phyloP scores from a whole-genome alignment of 352 stramenopile genomes.

The Phytophthora fragariae region DNA sequence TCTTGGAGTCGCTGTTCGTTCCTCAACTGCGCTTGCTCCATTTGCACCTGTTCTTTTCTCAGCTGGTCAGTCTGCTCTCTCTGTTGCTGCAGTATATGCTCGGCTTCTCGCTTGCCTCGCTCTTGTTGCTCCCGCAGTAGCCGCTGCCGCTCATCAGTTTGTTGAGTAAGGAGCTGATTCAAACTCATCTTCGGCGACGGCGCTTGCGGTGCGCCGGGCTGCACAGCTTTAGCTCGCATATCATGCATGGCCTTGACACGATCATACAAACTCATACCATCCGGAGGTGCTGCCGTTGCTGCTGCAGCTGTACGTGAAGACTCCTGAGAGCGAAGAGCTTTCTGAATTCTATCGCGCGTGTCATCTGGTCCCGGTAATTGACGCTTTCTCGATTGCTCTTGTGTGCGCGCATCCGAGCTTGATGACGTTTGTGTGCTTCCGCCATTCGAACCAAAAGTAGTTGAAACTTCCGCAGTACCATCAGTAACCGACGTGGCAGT shows the following conservation, averaged over 20 bases:
- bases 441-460: slow-evolving; percentile 1
- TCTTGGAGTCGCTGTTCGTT: no score
- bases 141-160: slow-evolving; percentile 14
- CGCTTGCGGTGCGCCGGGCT: slow-evolving; percentile 17
- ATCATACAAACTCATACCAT: slow-evolving; percentile 57
- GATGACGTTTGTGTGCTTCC: slow-evolving; percentile 5
- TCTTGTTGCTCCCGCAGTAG: slow-evolving; percentile 11
- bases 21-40: slow-evolving; percentile 3
- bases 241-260: slow-evolving; percentile 57
- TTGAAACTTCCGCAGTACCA: slow-evolving; percentile 9
- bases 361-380: slow-evolving; percentile 32
- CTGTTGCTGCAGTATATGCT: neutral
- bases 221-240: slow-evolving; percentile 26
- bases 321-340: slow-evolving; percentile 13
- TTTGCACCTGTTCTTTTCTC: slow-evolving; percentile 12
- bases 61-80: neutral
- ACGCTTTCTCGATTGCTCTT: slow-evolving; percentile 41
- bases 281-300: slow-evolving; percentile 7
- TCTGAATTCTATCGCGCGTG: slow-evolving; percentile 21
- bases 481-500: neutral
- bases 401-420: slow-evolving; percentile 1
- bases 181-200: slow-evolving; percentile 26
- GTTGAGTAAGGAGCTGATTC: slow-evolving; percentile 22
- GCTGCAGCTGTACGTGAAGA: slow-evolving; percentile 10
- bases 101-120: neutral